Conservation (phyloP, 2,329 filamentous ascomycete species). For the Talaromyces verruculosus region DNA sequence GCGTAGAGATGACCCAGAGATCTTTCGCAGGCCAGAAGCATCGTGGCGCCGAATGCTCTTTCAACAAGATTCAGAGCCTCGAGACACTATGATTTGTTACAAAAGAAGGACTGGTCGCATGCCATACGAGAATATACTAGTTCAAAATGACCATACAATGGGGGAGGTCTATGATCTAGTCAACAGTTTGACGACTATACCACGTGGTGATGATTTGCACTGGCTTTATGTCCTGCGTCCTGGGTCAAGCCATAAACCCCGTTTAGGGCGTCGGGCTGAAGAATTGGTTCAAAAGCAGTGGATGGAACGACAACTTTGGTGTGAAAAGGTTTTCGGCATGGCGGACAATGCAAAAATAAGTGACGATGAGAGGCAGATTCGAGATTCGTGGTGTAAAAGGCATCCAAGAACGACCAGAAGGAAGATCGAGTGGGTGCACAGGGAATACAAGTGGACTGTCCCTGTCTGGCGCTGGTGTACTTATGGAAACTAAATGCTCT, state of each 20-base stretch:
- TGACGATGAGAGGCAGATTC: neutral
- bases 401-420: neutral
- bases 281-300: neutral
- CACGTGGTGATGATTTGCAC: neutral
- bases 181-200: neutral
- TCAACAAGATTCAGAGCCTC: neutral
- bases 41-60: constrained; percentile 13
- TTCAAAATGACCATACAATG: constrained; percentile 4
- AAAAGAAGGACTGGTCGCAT: neutral
- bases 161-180: constrained; percentile 1
- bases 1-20: neutral
- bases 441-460: neutral
- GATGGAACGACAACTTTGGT: constrained; percentile 2
- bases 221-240: constrained; percentile 1
- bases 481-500: too few species aligned
- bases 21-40: constrained; percentile 7
- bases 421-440: neutral
- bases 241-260: neutral
- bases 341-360: neutral
- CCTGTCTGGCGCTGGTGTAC: too few species aligned
- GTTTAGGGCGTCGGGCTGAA: neutral
- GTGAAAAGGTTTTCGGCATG: constrained; percentile 1
- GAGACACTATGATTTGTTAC: neutral
- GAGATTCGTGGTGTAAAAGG: neutral
- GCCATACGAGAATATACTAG: neutral